Evolutionary conservation across 768 basidiomycete genomes (phyloP), one percentile per base, ranked within the genome.

Genomic region (Dioszegia aurantiaca): DNA sequence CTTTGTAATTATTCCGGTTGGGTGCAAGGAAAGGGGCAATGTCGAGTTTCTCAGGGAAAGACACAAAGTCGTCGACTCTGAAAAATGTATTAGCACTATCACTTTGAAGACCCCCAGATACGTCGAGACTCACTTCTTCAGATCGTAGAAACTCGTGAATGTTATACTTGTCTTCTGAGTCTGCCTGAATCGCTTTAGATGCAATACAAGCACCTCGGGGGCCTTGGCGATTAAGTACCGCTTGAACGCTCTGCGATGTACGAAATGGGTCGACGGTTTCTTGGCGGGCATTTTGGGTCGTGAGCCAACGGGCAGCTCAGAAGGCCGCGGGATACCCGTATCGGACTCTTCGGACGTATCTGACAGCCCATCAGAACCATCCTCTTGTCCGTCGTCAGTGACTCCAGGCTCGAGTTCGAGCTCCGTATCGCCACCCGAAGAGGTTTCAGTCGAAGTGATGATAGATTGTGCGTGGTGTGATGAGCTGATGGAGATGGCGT

Each of bases 131-230:
- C 65, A 73, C 51, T 81, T 80, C 44, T 72, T 73, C 57, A 76
- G 37, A 56, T 73, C 66, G 53, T 67, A 65, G 55, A 73, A 73
- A 36, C 73, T 69, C 19, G 73, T 68, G 51, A 78, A 78, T 40
- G 72, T 59, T 33, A 67, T 30, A 31, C 57, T 60, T 12, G 58
- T 59, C 77, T 86, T 87, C 39, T 81, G 80, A 8, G 86, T 81
- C 70, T 94, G 91, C 77, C 94, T 90, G 78, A 98, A 98, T 44
- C 93, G 83, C 79, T 97, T 97, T 48, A 95, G 82, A 67, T 97
- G 93, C 59, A 97, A 83, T 49, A 93, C 88, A 56, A 97, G 83
- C 30, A 95, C 82, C 0, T 91, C 89, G 0, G 93, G 93, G 14
- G 77, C 72, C 39, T 75, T 71, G 16, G 86, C 84, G 74, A 98